phyloP scores from a whole-genome alignment of 305 asterid genomes.

The Fraxinus albicans region DNA sequence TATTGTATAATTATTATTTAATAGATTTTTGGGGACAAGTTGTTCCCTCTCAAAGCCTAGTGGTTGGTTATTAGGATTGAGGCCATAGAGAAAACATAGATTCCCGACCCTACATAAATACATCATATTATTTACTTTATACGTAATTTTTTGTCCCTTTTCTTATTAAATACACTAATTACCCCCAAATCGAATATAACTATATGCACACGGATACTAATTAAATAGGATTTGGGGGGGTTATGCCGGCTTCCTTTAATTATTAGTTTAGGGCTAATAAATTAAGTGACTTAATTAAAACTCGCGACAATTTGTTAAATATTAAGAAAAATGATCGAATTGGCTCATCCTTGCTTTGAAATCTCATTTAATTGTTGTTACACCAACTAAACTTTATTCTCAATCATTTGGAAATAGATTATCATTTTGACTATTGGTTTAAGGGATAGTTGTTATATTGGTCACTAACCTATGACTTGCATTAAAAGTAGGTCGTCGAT shows the following conservation, averaged over 20 bases:
- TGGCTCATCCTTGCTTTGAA: background rate
- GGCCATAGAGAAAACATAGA: background rate
- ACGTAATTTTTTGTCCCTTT: background rate
- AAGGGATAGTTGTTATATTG: background rate
- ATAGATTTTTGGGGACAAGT: background rate
- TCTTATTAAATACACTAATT: background rate
- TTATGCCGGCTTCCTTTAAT: conserved; percentile 1
- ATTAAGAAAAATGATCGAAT: background rate
- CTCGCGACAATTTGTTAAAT: background rate
- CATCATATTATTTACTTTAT: conserved; percentile 1
- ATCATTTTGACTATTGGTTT: background rate
- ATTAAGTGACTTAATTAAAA: background rate
- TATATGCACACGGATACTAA: conserved; percentile 4
- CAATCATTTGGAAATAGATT: background rate
- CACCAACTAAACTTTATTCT: background rate
- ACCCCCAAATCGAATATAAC: conserved; percentile 2
- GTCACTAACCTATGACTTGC: background rate
- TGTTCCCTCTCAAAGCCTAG: background rate
- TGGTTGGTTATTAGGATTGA: background rate
- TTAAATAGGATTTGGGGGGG: background rate
- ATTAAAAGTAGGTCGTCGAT: background rate
- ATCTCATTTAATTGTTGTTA: background rate
- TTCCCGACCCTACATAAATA: background rate
- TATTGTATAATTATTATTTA: background rate
- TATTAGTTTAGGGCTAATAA: background rate